A percentile compares a stretch with the other conserved stretches of the same genome.
These are phyloP conservation scores for Lathyrus oleraceus DNA, from an alignment of 306 rosid species.

Conservation along the genomic window DNA sequence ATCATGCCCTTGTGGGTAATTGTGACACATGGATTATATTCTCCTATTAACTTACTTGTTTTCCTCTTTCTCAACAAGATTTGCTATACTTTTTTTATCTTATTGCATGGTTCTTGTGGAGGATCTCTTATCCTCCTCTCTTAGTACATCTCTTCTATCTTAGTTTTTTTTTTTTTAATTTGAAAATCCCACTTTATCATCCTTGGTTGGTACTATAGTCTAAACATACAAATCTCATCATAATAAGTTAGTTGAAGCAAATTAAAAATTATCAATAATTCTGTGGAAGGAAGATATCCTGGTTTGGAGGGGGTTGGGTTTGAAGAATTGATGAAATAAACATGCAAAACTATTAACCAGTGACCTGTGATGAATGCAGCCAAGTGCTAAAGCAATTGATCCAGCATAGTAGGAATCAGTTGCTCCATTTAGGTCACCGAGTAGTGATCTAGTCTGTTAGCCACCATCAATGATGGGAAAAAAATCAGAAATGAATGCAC, in stretches of 20 bases:
- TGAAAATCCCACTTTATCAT: neutral
- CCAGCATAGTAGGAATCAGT: constrained; percentile 75
- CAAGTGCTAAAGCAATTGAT: constrained; percentile 90
- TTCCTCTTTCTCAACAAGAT: neutral
- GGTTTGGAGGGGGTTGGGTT: neutral
- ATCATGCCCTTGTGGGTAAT: neutral
- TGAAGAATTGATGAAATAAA: constrained; percentile 24
- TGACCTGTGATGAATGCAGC: constrained; percentile 97
- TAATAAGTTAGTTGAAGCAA: constrained; percentile 14
- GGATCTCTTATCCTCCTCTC: neutral
- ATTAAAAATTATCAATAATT: constrained; percentile 24
- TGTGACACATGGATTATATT: neutral
- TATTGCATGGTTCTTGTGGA: neutral
- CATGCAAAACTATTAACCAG: constrained; percentile 23
- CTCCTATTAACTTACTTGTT: neutral
- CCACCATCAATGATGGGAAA: constrained; percentile 35
- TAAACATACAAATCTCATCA: neutral
- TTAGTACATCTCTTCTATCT: neutral
- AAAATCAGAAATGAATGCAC: constrained; percentile 23
- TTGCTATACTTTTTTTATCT: neutral
- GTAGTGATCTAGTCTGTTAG: constrained; percentile 80
- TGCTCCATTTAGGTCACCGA: constrained; percentile 77
- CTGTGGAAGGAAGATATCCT: neutral
- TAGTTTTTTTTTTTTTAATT: neutral
- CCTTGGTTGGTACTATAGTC: neutral